Evolutionary conservation across 768 basidiomycete species (phyloP), one percentile per base, ranked within the genome.

Genomic region (Hypholoma fasciculare): DNA sequence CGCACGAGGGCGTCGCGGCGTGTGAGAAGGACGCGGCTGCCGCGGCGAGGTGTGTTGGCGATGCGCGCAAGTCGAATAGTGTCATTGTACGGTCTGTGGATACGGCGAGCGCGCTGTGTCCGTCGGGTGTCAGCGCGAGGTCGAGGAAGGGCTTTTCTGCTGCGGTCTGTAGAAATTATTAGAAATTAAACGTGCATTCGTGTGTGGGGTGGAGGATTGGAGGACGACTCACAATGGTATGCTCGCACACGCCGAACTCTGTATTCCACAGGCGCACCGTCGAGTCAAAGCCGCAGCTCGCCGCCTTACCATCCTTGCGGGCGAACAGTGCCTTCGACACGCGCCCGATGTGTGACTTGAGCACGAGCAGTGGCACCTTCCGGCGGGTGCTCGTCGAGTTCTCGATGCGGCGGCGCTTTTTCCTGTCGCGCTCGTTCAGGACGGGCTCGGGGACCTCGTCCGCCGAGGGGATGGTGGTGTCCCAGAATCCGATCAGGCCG

Each of bases 191-290:
- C 50, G 52, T 27, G 17, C 8, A 56, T 37, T 40, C 27, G 27
- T 30, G 27, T 30, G 27, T 30, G 27, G 4, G 27, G 27, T 3
- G 27, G 3, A 7, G 27, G 27, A 34, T 34, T 6, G 6, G 30
- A 6, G 9, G 30, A 34, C 30, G 39, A 76, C 87, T 59, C 62
- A 92, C 90, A 46, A 91, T 84, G 0, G 90, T 92, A 44, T 81
- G 69, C 0, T 79, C 76, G 58, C 89, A 94, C 5, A 92, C 72
- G 2, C 90, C 93, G 39, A 77, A 81, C 63, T 92, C 89, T 3
- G 89, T 77, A 66, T 97, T 94, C 96, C 96, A 99, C 2, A 80
- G 76, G 20, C 94, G 80, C 5, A 98, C 85, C 0, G 93, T 93
- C 27, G 95, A 96, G 72, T 97, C 96, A 67, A 93, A 92, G 0